Evolutionary conservation across 2,329 filamentous ascomycete species (phyloP), one percentile per base, ranked within the genome.

Genomic region (Niveomyces coronatus): DNA sequence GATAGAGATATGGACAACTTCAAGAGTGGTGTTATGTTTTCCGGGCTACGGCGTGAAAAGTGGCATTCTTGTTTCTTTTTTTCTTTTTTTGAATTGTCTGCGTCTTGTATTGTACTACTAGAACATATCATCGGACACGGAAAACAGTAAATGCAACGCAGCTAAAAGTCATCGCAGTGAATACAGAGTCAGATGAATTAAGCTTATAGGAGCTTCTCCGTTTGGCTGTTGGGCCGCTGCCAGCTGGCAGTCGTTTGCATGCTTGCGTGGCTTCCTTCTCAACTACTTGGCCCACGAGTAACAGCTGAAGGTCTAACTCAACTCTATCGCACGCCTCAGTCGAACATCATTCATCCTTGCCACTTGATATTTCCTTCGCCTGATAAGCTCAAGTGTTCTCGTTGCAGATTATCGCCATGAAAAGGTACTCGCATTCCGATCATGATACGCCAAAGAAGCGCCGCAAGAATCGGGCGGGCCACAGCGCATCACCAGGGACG

Each of bases 51-150:
- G 27, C 37, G 38, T 33, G 34, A 30, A 35, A 31, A 29, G 30
- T 20, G 31, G 35, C 37, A 37, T 31, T n/a, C n/a, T n/a, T n/a
- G n/a, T n/a, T n/a, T n/a, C n/a, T n/a, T n/a, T n/a, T n/a, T n/a
- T 23, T 42, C 22, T n/a, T 39, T 45, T 45, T 45, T 40, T 39
- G 45, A 44, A 42, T 34, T 45, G 40, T 40, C 44, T 45, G 40
- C 41, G 46, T 28, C 40, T 35, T 24, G 4, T 30, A 44, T 47
- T 52, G 53, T 53, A 54, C 51, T 27, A 58, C 47, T 55, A 57
- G 50, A 55, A 31, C 39, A 40, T 43, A 42, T 34, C 39, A 43
- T n/a, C n/a, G n/a, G n/a, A n/a, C n/a, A n/a, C n/a, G n/a, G n/a
- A n/a, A n/a, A n/a, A n/a, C n/a, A n/a, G n/a, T n/a, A n/a, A 28